Base-by-base conservation (phyloP, 192 early-diverging fungal genomes). In the Allomyces javanicus region DNA sequence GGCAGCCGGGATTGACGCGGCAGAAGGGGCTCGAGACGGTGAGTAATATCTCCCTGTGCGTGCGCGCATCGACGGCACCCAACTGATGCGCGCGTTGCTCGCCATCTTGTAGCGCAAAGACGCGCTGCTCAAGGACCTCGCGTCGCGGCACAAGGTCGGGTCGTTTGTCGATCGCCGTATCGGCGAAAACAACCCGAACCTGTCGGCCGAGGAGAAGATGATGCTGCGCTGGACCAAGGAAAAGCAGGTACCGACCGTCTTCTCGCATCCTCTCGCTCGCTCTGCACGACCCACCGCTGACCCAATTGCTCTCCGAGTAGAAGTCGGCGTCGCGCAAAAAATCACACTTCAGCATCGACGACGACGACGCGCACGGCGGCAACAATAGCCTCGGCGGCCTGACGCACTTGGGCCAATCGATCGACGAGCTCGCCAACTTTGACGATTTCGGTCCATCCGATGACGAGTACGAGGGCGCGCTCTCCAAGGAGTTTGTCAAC, bases 141-240 rank as follows among this genome's bases (percentile, higher is more conserved):
- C 82, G 45, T 81, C 81, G 33, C 83, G 83, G 50, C 78, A 83
- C 67, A 86, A 84, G 62, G 75, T 78, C 23, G 84, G 87, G 64
- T 84, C 85, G 10, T 75, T 99, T 40, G 82, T 94, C 17, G 96
- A 99, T 78, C 79, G 86, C 62, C 88, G 96, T 65, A 92, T 99
- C 75, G 96, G 95, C 70, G 96, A 97, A 71, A 84, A 86, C 67
- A 81, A 96, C 70, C 81, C 87, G 17, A 82, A 73, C 33, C 75
- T 97, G 82, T 88, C 91, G 40, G 78, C 87, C 1, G 96, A 99
- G 77, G 96, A 99, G 64, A 93, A 89, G 68, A 94, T 96, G 94
- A 67, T 96, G 73, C 82, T 85, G 76, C 83, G 96, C 70, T 97
- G 97, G 72, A 89, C 96, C 44, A 76, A 77, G 43, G 94, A 99